Evolutionary conservation across 2,329 filamentous ascomycete genomes (phyloP).

Genomic region (Fusarium pseudoanthophilum): DNA sequence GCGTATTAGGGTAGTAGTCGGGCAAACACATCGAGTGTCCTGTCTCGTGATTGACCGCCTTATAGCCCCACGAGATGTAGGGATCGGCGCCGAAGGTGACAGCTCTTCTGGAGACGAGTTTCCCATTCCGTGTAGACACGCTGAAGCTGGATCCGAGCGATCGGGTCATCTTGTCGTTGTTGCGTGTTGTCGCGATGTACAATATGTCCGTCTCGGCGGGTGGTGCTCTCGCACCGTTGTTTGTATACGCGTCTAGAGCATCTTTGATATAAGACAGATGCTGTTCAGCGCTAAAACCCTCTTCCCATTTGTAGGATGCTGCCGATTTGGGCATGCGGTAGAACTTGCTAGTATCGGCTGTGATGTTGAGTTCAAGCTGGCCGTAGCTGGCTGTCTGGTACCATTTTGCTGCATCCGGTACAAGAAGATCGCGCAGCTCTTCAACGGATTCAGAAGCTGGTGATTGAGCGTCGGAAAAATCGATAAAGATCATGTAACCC

Average conservation of each 20-base stretch:
- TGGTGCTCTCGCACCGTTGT: neutral
- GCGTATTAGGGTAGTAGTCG: constrained; percentile 49
- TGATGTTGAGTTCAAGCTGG: constrained; percentile 38
- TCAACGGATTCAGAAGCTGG: constrained; percentile 36
- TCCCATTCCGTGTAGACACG: neutral
- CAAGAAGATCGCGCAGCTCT: constrained; percentile 28
- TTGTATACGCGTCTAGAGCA: constrained; percentile 23
- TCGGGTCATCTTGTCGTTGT: constrained; percentile 4
- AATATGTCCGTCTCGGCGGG: constrained; percentile 22
- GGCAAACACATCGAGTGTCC: constrained; percentile 53
- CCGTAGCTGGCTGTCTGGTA: constrained; percentile 43
- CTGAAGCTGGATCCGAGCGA: constrained; percentile 15
- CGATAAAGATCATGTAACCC: constrained; percentile 52
- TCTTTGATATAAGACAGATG: constrained; percentile 27
- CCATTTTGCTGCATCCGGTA: constrained; percentile 28
- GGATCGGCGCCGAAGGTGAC: constrained; percentile 49
- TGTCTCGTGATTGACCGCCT: constrained; percentile 52
- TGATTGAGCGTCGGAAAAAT: constrained; percentile 46
- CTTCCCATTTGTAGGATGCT: constrained; percentile 43
- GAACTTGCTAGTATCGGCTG: constrained; percentile 36
- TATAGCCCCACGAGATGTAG: constrained; percentile 47
- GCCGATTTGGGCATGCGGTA: constrained; percentile 42
- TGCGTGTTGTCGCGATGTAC: constrained; percentile 26
- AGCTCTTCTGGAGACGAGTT: constrained; percentile 37
- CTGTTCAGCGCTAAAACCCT: neutral